phyloP scores from a whole-genome alignment of 148 eudicot genomes.

The Chenopodium suecicum region DNA sequence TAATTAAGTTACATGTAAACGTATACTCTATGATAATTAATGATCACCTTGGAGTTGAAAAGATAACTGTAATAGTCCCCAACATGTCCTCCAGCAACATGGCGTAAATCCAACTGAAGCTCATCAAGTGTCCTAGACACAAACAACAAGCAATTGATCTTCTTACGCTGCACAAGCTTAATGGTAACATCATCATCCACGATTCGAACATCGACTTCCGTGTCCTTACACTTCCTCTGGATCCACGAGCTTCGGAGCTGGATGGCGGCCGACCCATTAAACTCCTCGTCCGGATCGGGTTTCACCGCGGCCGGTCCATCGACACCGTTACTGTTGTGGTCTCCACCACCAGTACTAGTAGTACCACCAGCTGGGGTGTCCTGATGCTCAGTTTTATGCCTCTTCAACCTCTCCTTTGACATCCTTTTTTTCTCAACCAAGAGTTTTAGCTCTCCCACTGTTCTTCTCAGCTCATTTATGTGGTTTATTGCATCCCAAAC shows the following conservation, averaged over 20 bases:
- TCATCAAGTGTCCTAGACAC: slow-evolving; percentile 86
- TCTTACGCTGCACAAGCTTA: slow-evolving; percentile 85
- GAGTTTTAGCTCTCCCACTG: slow-evolving; percentile 62
- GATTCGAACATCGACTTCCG: slow-evolving; percentile 85
- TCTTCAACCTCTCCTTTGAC: slow-evolving; percentile 54
- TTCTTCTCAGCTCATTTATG: slow-evolving; percentile 70
- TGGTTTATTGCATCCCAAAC: slow-evolving; percentile 74
- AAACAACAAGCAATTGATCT: slow-evolving; percentile 57
- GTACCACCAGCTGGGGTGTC: slow-evolving; percentile 23
- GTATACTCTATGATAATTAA: not conserved
- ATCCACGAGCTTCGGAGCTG: slow-evolving; percentile 83
- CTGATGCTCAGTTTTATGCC: slow-evolving; percentile 43
- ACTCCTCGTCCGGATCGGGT: slow-evolving; percentile 40
- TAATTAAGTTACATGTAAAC: not conserved
- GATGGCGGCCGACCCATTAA: slow-evolving; percentile 31
- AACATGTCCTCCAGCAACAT: slow-evolving; percentile 95
- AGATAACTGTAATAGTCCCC: slow-evolving; percentile 88
- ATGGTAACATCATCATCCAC: slow-evolving; percentile 85
- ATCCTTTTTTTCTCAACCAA: slow-evolving; percentile 72
- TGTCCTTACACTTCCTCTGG: slow-evolving; percentile 76
- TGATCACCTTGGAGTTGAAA: slow-evolving; percentile 83
- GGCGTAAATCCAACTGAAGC: slow-evolving; percentile 77
- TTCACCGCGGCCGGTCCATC: slow-evolving; percentile 20
- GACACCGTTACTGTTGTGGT: not conserved
- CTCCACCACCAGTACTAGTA: slow-evolving; percentile 19